Conservation (phyloP, 805 yeast genomes). For the Saccharomycopsis sp. region DNA sequence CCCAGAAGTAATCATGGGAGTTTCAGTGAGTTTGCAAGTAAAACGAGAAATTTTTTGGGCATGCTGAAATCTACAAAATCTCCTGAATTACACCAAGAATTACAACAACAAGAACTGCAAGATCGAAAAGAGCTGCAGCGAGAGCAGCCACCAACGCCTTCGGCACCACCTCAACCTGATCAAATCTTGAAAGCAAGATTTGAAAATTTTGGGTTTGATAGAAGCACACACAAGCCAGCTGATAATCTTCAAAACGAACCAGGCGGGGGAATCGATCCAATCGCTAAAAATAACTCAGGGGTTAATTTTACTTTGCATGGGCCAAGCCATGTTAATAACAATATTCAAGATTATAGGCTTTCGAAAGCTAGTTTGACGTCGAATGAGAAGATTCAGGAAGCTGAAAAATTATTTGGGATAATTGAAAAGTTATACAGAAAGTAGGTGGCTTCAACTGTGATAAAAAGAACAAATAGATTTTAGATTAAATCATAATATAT, state of each 20-base stretch:
- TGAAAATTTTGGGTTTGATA: too few species aligned
- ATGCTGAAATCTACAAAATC: neutral
- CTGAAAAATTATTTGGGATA: conserved; percentile 13
- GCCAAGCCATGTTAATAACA: too few species aligned
- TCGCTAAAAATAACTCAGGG: neutral
- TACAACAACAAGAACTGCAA: neutral
- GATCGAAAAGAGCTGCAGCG: conserved; percentile 8
- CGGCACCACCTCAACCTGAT: neutral
- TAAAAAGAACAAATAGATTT: neutral
- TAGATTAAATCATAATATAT: too few species aligned
- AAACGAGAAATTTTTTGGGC: conserved; percentile 3
- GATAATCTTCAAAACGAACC: too few species aligned
- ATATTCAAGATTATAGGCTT: neutral
- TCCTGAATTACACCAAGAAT: too few species aligned
- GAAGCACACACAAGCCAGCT: too few species aligned
- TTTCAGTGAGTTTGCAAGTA: conserved; percentile 8
- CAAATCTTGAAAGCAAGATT: neutral
- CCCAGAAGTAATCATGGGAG: neutral
- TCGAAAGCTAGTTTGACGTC: conserved; percentile 11
- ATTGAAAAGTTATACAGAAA: conserved; percentile 14
- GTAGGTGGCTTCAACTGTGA: neutral
- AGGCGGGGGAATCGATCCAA: too few species aligned
- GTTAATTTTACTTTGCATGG: neutral
- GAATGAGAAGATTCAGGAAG: conserved; percentile 12
- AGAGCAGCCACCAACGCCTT: conserved; percentile 4